These are phyloP conservation scores for Mrakia frigida DNA, from an alignment of 768 basidiomycete genomes.

Conservation along the genomic window DNA sequence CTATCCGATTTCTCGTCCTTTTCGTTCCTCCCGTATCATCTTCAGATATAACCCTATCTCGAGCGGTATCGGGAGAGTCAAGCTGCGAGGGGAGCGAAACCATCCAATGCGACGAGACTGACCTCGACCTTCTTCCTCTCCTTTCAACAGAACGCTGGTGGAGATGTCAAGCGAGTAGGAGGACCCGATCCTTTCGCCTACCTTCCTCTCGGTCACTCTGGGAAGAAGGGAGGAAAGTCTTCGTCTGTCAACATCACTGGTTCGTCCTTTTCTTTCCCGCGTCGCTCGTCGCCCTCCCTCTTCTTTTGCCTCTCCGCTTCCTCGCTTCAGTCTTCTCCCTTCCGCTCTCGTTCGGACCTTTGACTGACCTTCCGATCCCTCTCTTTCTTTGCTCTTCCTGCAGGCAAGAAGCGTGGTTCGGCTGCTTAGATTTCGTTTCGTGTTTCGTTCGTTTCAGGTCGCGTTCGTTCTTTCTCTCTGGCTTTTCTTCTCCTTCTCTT, in stretches of 20 bases:
- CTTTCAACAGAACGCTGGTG: constrained; percentile 72
- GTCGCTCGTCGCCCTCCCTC: background rate
- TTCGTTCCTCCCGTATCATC: too few species aligned
- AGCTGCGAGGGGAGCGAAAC: too few species aligned
- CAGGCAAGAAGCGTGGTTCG: constrained; percentile 23
- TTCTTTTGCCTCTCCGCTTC: too few species aligned
- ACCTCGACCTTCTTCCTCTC: constrained; percentile 17
- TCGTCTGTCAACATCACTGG: constrained; percentile 30
- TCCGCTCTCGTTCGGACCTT: too few species aligned
- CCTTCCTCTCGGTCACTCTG: constrained; percentile 66
- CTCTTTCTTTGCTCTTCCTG: background rate
- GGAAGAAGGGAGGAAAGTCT: constrained; percentile 21
- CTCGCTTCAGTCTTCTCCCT: background rate
- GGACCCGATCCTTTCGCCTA: constrained; percentile 90
- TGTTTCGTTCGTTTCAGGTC: background rate
- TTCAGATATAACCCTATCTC: too few species aligned
- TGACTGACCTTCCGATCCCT: too few species aligned
- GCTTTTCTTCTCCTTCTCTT: background rate
- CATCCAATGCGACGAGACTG: background rate
- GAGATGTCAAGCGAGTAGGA: constrained; percentile 81
- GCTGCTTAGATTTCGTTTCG: background rate
- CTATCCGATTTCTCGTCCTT: background rate
- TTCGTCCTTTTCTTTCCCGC: background rate
- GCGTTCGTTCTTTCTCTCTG: too few species aligned
- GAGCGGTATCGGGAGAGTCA: too few species aligned